Percentiles rank a stretch among this genome's conserved stretches.
These are phyloP conservation scores for Beauveria rudraprayagi DNA, from an alignment of 2,329 filamentous ascomycete genomes.

Conservation along the genomic window DNA sequence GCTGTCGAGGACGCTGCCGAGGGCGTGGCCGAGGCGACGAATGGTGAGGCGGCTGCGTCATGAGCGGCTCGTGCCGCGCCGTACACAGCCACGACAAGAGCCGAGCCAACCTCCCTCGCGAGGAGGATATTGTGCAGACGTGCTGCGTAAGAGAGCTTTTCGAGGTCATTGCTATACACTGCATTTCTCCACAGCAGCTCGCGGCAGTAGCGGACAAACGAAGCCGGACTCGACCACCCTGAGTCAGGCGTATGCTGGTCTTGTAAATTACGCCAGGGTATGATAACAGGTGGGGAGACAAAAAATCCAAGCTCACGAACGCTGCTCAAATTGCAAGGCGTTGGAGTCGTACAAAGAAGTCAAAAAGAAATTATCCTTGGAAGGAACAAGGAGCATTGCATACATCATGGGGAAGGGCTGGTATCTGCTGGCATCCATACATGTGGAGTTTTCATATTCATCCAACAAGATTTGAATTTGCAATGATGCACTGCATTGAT, in stretches of 20 bases:
- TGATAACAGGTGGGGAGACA: background rate
- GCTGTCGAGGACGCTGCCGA: background rate
- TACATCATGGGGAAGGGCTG: background rate
- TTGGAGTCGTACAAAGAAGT: background rate
- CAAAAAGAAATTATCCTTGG: background rate
- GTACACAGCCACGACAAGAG: background rate
- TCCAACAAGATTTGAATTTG: background rate
- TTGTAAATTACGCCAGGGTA: background rate
- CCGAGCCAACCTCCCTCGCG: background rate
- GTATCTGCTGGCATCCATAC: constrained; percentile 3
- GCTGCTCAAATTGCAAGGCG: background rate
- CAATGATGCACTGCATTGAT: background rate
- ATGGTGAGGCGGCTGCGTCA: constrained; percentile 3
- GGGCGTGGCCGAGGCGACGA: background rate
- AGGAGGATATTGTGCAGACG: background rate
- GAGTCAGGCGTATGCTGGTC: background rate
- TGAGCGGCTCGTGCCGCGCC: background rate
- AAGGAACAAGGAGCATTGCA: constrained; percentile 7
- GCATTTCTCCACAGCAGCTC: background rate
- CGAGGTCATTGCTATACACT: background rate
- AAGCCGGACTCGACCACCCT: background rate
- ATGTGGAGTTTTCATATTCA: constrained; percentile 2
- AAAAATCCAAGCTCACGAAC: background rate
- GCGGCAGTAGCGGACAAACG: background rate
- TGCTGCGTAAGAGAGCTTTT: background rate